Evolutionary conservation across 1,284 basidiomycete species (phyloP), one percentile per base, ranked within the genome.

Genomic region (Ustilago xerochloae): DNA sequence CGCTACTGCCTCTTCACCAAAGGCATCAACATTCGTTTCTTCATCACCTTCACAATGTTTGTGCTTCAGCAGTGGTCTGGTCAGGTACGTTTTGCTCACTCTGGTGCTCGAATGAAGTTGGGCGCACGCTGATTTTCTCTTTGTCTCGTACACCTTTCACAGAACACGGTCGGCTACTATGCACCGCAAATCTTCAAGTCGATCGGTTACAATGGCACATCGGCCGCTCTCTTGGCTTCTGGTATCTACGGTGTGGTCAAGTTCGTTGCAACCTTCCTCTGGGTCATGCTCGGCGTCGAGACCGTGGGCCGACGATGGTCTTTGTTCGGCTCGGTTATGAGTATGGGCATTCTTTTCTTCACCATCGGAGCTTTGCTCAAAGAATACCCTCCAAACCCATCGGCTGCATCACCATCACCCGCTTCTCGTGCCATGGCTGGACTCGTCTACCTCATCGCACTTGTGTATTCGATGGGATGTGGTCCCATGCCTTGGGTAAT

Each of bases 171-270:
- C 32, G 43, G 32, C 15, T 56, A 56, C 56, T 81, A 75, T 61
- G 74, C 75, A 61, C 77, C 75, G 28, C 85, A 86, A 79, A 85
- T 85, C 46, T 75, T 66, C 48, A 71, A 80, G 59, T 78, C 80
- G 62, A 80, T 86, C 64, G 77, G 84, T 52, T 79, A 83, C 24
- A 85, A 86, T 43, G 85, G 85, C 55, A 81, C 86, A 61, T 62
- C 76, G 62, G 81, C 86, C 71, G 78, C 82, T 29, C 86, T 85
- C 79, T 80, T 86, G 63, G 86, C 85, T 65, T 85, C 86, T 60
- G 86, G 86, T 80, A 86, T 86, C 75, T 81, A 87, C 28, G 84
- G 85, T 28, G 84, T 84, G 33, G 85, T 86, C 81, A 85, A 85
- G 79, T 80, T 85, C 70, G 65, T 67, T 38, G 30, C 58, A 10